These are phyloP conservation scores for Cicer yamashitae DNA, from an alignment of 306 rosid species.

Conservation along the genomic window DNA sequence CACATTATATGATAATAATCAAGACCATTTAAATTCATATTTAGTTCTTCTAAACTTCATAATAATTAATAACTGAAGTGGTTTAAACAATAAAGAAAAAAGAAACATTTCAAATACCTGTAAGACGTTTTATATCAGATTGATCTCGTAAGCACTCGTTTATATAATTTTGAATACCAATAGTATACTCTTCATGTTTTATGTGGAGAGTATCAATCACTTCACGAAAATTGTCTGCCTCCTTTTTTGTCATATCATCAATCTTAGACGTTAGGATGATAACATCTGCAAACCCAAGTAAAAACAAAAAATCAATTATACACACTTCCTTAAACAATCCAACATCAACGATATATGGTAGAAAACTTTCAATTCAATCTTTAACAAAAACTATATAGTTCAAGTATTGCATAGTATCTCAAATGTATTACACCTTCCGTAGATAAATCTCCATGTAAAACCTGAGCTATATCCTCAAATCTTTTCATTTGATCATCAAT, in stretches of 20 bases:
- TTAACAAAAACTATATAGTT: slow-evolving; percentile 28
- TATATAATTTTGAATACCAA: slow-evolving; percentile 54
- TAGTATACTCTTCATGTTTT: slow-evolving; percentile 71
- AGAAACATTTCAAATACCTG: slow-evolving; percentile 58
- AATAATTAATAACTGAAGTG: slow-evolving; percentile 23
- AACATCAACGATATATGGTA: slow-evolving; percentile 23
- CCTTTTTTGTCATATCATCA: slow-evolving; percentile 82
- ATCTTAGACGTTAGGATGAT: slow-evolving; percentile 69
- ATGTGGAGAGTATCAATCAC: slow-evolving; percentile 66
- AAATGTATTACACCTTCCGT: slow-evolving; percentile 72
- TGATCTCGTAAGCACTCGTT: slow-evolving; percentile 58
- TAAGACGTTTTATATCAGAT: slow-evolving; percentile 66
- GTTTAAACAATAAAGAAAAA: slow-evolving; percentile 22
- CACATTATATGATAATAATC: slow-evolving; percentile 26
- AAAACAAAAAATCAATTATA: slow-evolving; percentile 41
- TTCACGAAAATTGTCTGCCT: slow-evolving; percentile 62
- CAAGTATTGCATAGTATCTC: slow-evolving; percentile 40
- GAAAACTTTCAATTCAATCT: slow-evolving; percentile 28
- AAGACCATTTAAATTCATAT: slow-evolving; percentile 24
- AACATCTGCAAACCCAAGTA: slow-evolving; percentile 67
- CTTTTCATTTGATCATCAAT: slow-evolving; percentile 59
- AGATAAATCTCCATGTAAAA: slow-evolving; percentile 57
- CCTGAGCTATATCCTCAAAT: slow-evolving; percentile 55
- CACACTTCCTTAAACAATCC: slow-evolving; percentile 40
- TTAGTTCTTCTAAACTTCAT: slow-evolving; percentile 10